phyloP scores from a whole-genome alignment of 75 land plant species.

The Pinus taeda region DNA sequence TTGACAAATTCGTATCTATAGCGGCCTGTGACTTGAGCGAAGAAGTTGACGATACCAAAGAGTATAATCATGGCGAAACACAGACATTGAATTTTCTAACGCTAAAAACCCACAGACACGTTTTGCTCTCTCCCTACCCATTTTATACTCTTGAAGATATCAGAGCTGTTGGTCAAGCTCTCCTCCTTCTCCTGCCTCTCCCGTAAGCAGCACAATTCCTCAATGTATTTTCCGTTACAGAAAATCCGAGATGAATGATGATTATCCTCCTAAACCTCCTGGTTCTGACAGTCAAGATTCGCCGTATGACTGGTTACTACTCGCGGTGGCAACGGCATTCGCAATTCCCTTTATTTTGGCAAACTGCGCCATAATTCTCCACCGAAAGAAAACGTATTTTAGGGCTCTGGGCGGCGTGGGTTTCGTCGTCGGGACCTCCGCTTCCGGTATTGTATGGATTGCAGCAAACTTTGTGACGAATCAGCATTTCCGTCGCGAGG shows the following conservation, averaged over 20 bases:
- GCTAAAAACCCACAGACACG: no score
- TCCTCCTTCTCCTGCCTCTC: no score
- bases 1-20: no score
- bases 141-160: no score
- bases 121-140: no score
- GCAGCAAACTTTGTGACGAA: slow-evolving; percentile 23
- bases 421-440: slow-evolving; percentile 21
- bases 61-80: no score
- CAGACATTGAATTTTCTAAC: no score
- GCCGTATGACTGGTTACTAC: slow-evolving; percentile 9
- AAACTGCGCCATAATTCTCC: slow-evolving; percentile 12
- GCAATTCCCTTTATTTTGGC: slow-evolving; percentile 16
- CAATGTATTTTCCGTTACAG: background rate
- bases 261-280: background rate
- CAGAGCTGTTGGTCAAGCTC: no score
- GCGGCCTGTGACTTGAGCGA: no score
- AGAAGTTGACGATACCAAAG: no score
- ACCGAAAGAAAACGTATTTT: slow-evolving; percentile 23
- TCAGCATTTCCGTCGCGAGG: slow-evolving; percentile 16
- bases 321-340: background rate
- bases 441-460: slow-evolving; percentile 29
- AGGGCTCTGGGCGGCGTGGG: slow-evolving; percentile 23
- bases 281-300: background rate
- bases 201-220: no score
- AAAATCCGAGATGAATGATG: background rate